phyloP scores from a whole-genome alignment of 2,329 filamentous ascomycete genomes.

The Zymoseptoria crescenta region DNA sequence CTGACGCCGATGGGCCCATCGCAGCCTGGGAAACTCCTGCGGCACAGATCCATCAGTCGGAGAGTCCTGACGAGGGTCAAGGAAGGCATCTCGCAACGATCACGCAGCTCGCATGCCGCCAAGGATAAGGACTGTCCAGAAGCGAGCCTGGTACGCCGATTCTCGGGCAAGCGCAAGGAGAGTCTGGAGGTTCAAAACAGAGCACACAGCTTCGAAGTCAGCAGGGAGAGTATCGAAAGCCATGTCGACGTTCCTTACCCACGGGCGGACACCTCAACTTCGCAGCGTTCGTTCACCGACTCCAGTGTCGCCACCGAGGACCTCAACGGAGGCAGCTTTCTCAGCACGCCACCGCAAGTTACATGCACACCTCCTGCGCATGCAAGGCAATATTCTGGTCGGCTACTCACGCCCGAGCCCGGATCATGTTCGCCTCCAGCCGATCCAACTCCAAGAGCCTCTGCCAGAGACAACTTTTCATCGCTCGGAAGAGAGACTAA shows the following conservation, averaged over 20 bases:
- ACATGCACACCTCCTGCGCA: background rate
- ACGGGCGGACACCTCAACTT: slow-evolving; percentile 4
- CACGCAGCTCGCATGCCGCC: slow-evolving; percentile 22
- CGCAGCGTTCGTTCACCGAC: slow-evolving; percentile 20
- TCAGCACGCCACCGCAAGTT: slow-evolving; percentile 9
- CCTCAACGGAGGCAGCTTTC: slow-evolving; percentile 9
- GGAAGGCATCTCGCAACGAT: slow-evolving; percentile 25
- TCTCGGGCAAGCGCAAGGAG: slow-evolving; percentile 24
- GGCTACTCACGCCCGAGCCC: slow-evolving; percentile 9
- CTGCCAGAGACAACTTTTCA: background rate
- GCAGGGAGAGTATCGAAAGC: slow-evolving; percentile 21
- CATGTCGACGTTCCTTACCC: slow-evolving; percentile 6
- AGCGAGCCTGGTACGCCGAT: slow-evolving; percentile 21
- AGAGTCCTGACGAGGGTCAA: slow-evolving; percentile 31
- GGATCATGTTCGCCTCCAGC: slow-evolving; percentile 8
- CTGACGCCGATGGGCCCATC: slow-evolving; percentile 3
- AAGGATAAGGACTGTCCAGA: slow-evolving; percentile 20
- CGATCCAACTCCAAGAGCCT: slow-evolving; percentile 16
- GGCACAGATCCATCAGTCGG: slow-evolving; percentile 29
- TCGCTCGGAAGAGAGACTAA: background rate
- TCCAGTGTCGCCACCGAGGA: slow-evolving; percentile 23
- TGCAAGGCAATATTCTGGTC: slow-evolving; percentile 4
- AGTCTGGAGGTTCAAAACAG: slow-evolving; percentile 17
- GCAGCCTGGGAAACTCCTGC: slow-evolving; percentile 13
- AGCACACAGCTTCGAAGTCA: slow-evolving; percentile 24